A percentile compares a stretch with the other conserved stretches of the same genome.
Evolutionary conservation across 106 monocot species (phyloP).

Genomic region (Dendrobium catenatum): DNA sequence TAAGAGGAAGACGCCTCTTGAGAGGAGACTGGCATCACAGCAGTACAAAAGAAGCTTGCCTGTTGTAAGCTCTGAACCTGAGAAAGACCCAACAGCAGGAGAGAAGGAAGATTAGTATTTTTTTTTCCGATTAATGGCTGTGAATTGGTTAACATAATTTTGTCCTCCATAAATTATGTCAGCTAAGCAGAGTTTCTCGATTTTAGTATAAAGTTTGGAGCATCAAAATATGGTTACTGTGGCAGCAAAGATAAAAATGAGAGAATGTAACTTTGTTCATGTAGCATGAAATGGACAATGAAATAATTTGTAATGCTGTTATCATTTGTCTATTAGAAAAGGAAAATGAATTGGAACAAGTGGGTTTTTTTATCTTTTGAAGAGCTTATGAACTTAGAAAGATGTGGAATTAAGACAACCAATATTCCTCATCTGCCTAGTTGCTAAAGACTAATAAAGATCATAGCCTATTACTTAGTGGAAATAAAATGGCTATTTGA

Average conservation of each 20-base stretch:
- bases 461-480: too few species aligned
- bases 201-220: too few species aligned
- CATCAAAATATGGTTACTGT: too few species aligned
- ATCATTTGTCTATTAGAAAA: too few species aligned
- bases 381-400: neutral
- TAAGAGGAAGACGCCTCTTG: conserved; percentile 91
- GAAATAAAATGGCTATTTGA: too few species aligned
- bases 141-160: neutral
- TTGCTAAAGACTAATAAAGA: too few species aligned
- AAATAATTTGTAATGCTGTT: too few species aligned
- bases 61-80: conserved; percentile 45
- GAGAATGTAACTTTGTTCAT: too few species aligned
- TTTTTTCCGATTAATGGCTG: too few species aligned
- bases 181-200: too few species aligned
- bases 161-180: neutral
- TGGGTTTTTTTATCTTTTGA: neutral
- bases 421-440: neutral
- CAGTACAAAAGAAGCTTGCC: conserved; percentile 70
- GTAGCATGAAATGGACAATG: too few species aligned
- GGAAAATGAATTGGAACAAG: neutral
- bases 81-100: conserved; percentile 23
- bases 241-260: too few species aligned
- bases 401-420: neutral
- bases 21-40: conserved; percentile 72
- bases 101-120: neutral